These are phyloP conservation scores for Neurospora sublineolata DNA, from an alignment of 495 filamentous ascomycete species.

Conservation along the genomic window DNA sequence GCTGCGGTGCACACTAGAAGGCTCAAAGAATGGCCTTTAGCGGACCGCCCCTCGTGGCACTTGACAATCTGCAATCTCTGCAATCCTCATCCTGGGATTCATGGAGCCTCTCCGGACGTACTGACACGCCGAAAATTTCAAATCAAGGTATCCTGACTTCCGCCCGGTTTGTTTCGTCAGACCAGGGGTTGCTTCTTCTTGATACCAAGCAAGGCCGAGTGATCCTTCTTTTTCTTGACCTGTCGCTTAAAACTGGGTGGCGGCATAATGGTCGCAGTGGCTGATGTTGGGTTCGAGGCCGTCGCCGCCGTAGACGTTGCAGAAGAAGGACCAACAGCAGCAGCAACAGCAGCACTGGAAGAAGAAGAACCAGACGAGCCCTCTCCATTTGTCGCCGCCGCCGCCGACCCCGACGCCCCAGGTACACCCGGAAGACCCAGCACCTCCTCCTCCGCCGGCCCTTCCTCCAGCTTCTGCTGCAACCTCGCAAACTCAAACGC, in stretches of 20 bases:
- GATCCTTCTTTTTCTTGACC: slow-evolving; percentile 76
- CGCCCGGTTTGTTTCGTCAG: slow-evolving; percentile 11
- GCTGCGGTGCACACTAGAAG: not conserved
- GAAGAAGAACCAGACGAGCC: not conserved
- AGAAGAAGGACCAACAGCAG: too few relatives aligned
- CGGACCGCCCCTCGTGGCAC: not conserved
- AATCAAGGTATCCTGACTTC: not conserved
- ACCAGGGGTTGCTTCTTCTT: slow-evolving; percentile 67
- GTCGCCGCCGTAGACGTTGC: too few relatives aligned
- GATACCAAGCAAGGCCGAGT: slow-evolving; percentile 62
- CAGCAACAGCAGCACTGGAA: too few relatives aligned
- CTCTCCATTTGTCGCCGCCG: slow-evolving; percentile 5
- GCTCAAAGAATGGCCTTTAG: not conserved
- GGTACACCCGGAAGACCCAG: not conserved
- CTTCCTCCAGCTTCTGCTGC: slow-evolving; percentile 35
- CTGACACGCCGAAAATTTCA: not conserved
- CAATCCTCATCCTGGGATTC: not conserved
- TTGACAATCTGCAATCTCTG: not conserved
- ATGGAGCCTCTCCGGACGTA: not conserved
- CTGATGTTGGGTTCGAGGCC: slow-evolving; percentile 17
- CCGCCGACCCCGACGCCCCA: too few relatives aligned
- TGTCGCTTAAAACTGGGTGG: slow-evolving; percentile 65
- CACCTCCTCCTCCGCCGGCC: slow-evolving; percentile 33
- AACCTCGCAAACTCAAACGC: slow-evolving; percentile 56
- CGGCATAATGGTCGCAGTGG: slow-evolving; percentile 27